These are phyloP conservation scores for Aethionema arabicum DNA, from an alignment of 345 rosid genomes.

Conservation along the genomic window DNA sequence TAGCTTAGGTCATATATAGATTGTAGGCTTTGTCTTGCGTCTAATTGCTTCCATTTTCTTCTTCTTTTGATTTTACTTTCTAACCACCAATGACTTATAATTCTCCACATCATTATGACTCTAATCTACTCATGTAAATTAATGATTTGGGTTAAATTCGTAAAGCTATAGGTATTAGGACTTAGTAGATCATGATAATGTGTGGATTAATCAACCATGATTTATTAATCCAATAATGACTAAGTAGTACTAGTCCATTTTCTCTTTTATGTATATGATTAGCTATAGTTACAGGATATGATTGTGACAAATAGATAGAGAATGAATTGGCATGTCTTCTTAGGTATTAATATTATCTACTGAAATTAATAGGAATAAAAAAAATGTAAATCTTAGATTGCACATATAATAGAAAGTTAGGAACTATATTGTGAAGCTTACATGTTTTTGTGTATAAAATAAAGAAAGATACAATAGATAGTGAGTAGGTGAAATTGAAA, in stretches of 20 bases:
- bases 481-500: constrained; percentile 24
- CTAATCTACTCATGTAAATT: constrained; percentile 3
- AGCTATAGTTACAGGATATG: constrained; percentile 20
- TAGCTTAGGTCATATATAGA: not conserved
- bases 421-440: constrained; percentile 14
- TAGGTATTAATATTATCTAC: constrained; percentile 31
- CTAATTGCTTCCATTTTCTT: not conserved
- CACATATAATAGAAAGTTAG: not conserved
- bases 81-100: not conserved
- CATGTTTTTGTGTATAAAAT: constrained; percentile 13
- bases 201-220: constrained; percentile 20
- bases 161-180: constrained; percentile 9
- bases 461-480: not conserved
- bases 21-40: not conserved
- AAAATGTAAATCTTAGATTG: not conserved
- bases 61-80: not conserved
- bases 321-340: constrained; percentile 29
- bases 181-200: not conserved
- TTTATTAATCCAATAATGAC: constrained; percentile 10
- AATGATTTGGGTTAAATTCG: constrained; percentile 15
- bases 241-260: not conserved
- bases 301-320: constrained; percentile 30
- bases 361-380: constrained; percentile 17
- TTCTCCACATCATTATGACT: constrained; percentile 13
- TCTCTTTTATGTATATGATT: constrained; percentile 9